Conservation (phyloP, 345 rosid species). For the Conringia planisiliqua region DNA sequence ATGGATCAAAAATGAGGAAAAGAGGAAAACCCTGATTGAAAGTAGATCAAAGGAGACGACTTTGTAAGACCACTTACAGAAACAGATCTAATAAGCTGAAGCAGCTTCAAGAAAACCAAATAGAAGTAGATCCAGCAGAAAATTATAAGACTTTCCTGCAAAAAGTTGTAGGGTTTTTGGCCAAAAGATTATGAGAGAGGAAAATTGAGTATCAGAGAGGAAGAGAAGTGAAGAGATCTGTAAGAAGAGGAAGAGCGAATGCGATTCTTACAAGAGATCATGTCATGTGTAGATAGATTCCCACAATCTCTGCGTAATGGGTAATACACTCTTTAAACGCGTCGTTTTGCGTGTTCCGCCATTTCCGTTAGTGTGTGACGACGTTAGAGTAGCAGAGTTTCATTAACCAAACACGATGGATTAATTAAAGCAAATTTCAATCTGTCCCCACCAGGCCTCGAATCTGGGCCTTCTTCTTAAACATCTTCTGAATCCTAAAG, state of each 20-base stretch:
- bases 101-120: not conserved
- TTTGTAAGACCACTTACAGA: constrained; percentile 19
- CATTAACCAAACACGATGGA: not conserved
- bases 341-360: constrained; percentile 35
- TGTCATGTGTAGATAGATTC: constrained; percentile 16
- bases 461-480: not conserved
- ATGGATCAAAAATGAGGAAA: not conserved
- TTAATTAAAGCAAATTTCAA: not conserved
- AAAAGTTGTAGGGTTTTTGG: not conserved
- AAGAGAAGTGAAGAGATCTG: constrained; percentile 19
- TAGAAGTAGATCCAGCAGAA: constrained; percentile 1
- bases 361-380: constrained; percentile 13
- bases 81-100: constrained; percentile 8
- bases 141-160: not conserved
- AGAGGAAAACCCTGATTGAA: not conserved
- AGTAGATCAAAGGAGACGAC: constrained; percentile 19
- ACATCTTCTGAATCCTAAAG: not conserved
- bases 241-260: constrained; percentile 9
- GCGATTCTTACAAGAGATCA: constrained; percentile 32
- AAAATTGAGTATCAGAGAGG: not conserved
- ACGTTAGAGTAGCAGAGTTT: not conserved
- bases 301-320: not conserved
- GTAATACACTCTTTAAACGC: constrained; percentile 18
- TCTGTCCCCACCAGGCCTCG: not conserved
- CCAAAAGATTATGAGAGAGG: not conserved